Evolutionary conservation across 2,329 filamentous ascomycete genomes (phyloP).

Genomic region (Cladophialophora carrionii): DNA sequence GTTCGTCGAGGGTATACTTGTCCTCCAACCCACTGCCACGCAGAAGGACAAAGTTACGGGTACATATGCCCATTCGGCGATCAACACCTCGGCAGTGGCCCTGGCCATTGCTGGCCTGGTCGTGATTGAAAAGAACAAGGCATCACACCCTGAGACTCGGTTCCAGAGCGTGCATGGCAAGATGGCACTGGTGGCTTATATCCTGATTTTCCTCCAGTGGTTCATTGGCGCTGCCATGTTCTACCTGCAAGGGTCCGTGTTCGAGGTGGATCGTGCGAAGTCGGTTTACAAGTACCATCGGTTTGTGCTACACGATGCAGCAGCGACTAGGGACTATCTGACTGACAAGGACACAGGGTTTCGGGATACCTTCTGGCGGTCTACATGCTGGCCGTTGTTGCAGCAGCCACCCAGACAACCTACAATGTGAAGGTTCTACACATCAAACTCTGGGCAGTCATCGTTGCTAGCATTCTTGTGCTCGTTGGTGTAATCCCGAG

Average conservation of each 20-base stretch:
- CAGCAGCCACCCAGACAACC: slow-evolving; percentile 73
- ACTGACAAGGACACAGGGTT: slow-evolving; percentile 51
- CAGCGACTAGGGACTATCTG: neutral
- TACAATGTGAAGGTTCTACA: slow-evolving; percentile 71
- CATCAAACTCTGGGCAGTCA: slow-evolving; percentile 75
- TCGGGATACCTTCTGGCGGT: slow-evolving; percentile 74
- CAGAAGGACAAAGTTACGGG: slow-evolving; percentile 70
- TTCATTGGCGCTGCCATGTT: slow-evolving; percentile 82
- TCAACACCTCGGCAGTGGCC: slow-evolving; percentile 60
- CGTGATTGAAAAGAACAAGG: slow-evolving; percentile 73
- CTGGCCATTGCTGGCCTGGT: slow-evolving; percentile 49
- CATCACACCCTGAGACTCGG: slow-evolving; percentile 64
- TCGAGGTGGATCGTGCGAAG: slow-evolving; percentile 80
- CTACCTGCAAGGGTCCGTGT: slow-evolving; percentile 67
- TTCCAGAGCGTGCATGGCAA: slow-evolving; percentile 82
- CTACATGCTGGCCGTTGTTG: slow-evolving; percentile 72
- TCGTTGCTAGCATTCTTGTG: slow-evolving; percentile 68
- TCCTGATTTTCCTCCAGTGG: slow-evolving; percentile 72
- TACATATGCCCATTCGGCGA: slow-evolving; percentile 66
- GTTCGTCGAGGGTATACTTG: slow-evolving; percentile 76
- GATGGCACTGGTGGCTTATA: slow-evolving; percentile 75
- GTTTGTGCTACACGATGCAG: slow-evolving; percentile 15
- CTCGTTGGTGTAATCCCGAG: slow-evolving; percentile 74
- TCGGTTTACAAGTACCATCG: slow-evolving; percentile 83
- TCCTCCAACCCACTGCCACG: slow-evolving; percentile 85